Base-by-base conservation (phyloP, 1,284 basidiomycete genomes). In the Kalmanozyma brasiliensis region DNA sequence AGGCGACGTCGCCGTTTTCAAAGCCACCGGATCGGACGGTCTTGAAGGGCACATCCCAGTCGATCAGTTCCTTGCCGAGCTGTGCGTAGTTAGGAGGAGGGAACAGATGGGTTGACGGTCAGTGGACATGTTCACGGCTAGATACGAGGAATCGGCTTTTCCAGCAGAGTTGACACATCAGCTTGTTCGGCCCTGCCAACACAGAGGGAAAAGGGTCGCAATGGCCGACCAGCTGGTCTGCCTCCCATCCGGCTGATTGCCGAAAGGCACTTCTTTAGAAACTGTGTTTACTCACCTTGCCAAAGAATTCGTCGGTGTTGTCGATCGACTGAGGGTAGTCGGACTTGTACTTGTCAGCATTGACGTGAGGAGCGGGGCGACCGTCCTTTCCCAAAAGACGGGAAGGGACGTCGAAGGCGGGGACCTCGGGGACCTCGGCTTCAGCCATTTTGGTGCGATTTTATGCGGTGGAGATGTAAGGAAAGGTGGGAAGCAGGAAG, bases 41-140 rank as follows among this genome's bases (percentile, higher is more conserved):
- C 72, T 89, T 86, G 87, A 98, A 98, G 29, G 92, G 92, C 29
- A 89, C 87, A 82, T 94, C 90, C 94, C 95, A 98, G 83, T 91
- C 85, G 30, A 98, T 85, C 24, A 87, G 88, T 73, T 93, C 88
- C 62, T 86, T 86, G 1, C 94, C 95, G 79, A 88, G 87, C 89
- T 95, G 74, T 33, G 23, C 35, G n/a, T n/a, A n/a, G n/a, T n/a
- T 23, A 52, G 23, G 35, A 16, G 20, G 20, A 45, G 20, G 30
- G 10, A 36, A 5, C 24, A 34, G 11, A n/a, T 40, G 9, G 17
- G 11, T 30, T 17, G n/a, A 16, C 8, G 10, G 47, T 38, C 38
- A 35, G 61, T 33, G 8, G n/a, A n/a, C n/a, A n/a, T n/a, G n/a
- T n/a, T n/a, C n/a, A n/a, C n/a, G n/a, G n/a, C n/a, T n/a, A n/a